Evolutionary conservation across 2,329 filamentous ascomycete genomes (phyloP).

Genomic region (Calonectria henricotiae): DNA sequence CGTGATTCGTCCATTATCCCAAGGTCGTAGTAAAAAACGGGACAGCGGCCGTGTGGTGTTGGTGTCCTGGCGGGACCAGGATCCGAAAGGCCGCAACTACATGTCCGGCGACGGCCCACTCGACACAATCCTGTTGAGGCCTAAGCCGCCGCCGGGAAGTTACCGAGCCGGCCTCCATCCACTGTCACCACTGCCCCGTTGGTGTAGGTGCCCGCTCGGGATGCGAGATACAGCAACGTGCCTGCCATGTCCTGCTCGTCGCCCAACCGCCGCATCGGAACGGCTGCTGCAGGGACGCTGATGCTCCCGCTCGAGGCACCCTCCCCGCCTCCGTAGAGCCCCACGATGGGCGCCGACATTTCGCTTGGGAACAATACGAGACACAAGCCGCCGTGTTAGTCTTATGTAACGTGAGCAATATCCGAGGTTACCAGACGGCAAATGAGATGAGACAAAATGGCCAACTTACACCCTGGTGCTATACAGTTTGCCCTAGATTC

Average conservation of each 20-base stretch:
- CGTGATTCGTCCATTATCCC: slow-evolving; percentile 35
- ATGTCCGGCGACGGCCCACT: slow-evolving; percentile 36
- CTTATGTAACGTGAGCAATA: slow-evolving; percentile 30
- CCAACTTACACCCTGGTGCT: slow-evolving; percentile 65
- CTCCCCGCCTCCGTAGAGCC: slow-evolving; percentile 58
- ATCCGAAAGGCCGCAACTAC: slow-evolving; percentile 24
- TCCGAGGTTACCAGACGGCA: slow-evolving; percentile 41
- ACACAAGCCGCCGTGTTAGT: slow-evolving; percentile 21
- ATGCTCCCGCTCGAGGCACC: slow-evolving; percentile 49
- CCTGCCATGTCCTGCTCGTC: slow-evolving; percentile 75
- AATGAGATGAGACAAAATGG: slow-evolving; percentile 30
- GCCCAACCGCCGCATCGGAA: slow-evolving; percentile 75
- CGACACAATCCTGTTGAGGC: slow-evolving; percentile 23
- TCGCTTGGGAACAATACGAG: slow-evolving; percentile 73
- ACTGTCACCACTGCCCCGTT: slow-evolving; percentile 76
- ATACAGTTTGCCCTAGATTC: slow-evolving; percentile 63
- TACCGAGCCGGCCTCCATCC: slow-evolving; percentile 75
- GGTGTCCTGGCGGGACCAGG: slow-evolving; percentile 10
- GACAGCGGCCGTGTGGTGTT: slow-evolving; percentile 17
- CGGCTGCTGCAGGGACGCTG: slow-evolving; percentile 59
- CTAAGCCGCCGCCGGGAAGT: slow-evolving; percentile 71
- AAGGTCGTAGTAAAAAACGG: slow-evolving; percentile 32
- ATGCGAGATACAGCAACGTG: slow-evolving; percentile 76
- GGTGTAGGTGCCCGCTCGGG: slow-evolving; percentile 76
- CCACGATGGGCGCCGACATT: slow-evolving; percentile 69